Conservation (phyloP, 495 filamentous ascomycete species). For the Neohortaea acidophila region DNA sequence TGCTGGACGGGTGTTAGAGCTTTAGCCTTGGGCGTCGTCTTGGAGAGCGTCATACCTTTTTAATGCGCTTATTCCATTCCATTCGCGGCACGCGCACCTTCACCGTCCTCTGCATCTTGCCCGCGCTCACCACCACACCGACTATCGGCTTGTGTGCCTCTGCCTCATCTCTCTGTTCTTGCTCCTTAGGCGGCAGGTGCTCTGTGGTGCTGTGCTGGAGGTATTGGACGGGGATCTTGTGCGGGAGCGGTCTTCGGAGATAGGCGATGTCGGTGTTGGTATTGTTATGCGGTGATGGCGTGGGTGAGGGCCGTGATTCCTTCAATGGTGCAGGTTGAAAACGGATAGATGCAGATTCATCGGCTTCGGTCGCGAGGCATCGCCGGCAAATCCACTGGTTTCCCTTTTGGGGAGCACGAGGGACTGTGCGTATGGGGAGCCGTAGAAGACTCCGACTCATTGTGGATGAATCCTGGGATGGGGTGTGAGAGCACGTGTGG, state of each 20-base stretch:
- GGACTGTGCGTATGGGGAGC: conserved; percentile 7
- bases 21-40: neutral
- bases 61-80: conserved; percentile 41
- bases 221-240: conserved; percentile 13
- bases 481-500: no score
- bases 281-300: conserved; percentile 1
- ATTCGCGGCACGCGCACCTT: conserved; percentile 48
- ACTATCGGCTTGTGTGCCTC: conserved; percentile 19
- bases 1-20: conserved; percentile 18
- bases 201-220: conserved; percentile 11
- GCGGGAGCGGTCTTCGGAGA: conserved; percentile 9
- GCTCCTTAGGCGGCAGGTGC: conserved; percentile 5
- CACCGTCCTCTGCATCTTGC: conserved; percentile 54
- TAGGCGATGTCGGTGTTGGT: conserved; percentile 8
- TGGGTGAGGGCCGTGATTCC: neutral
- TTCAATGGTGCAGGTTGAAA: neutral
- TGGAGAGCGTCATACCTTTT: conserved; percentile 21
- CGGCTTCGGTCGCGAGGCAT: conserved; percentile 13
- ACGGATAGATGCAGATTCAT: conserved; percentile 1
- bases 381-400: conserved; percentile 12
- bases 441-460: conserved; percentile 10
- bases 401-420: neutral
- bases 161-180: conserved; percentile 1
- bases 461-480: no score
- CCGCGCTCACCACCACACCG: conserved; percentile 52